Percentiles rank a stretch among this genome's conserved stretches.
phyloP scores from a whole-genome alignment of 2,329 filamentous ascomycete species.

The Pestalotiopsis sp. region DNA sequence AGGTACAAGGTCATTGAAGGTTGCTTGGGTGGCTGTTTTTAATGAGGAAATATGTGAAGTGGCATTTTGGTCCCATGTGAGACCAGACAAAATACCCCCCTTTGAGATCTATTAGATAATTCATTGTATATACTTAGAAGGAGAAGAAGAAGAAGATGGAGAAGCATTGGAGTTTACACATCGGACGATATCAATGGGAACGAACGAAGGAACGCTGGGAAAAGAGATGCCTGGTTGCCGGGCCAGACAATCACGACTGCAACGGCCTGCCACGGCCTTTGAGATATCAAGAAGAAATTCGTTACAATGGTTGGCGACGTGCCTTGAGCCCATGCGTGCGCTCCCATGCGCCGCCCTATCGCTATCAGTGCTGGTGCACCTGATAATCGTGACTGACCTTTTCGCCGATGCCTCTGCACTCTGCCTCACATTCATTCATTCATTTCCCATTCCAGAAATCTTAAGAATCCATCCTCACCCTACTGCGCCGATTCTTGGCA shows the following conservation, averaged over 20 bases:
- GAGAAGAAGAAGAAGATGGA: background rate
- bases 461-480: no score
- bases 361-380: background rate
- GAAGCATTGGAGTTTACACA: background rate
- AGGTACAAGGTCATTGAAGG: background rate
- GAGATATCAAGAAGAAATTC: background rate
- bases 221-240: background rate
- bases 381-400: background rate
- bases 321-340: background rate
- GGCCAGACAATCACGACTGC: background rate
- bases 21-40: constrained; percentile 2
- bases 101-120: constrained; percentile 18
- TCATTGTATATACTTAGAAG: constrained; percentile 14
- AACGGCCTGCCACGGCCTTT: background rate
- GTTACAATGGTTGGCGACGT: background rate
- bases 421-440: background rate
- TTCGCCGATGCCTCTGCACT: background rate
- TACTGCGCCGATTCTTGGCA: background rate
- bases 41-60: background rate
- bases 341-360: background rate
- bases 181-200: background rate
- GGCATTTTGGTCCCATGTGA: constrained; percentile 11
- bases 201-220: background rate
- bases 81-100: constrained; percentile 9
- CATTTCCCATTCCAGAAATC: no score